phyloP scores from a whole-genome alignment of 306 rosid species.

The Cicer arietinum region DNA sequence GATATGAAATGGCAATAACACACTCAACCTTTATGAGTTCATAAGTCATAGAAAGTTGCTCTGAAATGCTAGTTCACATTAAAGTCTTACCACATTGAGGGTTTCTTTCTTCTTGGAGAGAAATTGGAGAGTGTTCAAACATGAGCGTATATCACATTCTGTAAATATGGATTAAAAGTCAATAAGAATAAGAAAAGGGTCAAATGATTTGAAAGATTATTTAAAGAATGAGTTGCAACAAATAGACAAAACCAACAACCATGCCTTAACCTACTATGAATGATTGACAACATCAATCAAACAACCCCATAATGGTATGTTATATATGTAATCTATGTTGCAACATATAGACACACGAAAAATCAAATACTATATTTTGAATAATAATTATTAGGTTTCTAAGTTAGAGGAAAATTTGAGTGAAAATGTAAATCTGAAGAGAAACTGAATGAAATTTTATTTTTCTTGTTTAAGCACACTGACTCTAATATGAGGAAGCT shows the following conservation, averaged over 20 bases:
- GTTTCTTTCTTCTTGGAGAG: conserved; percentile 83
- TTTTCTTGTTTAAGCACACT: background rate
- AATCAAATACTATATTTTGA: conserved; percentile 27
- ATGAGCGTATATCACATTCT: conserved; percentile 97
- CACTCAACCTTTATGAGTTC: conserved; percentile 32
- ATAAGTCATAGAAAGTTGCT: conserved; percentile 1
- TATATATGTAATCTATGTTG: background rate
- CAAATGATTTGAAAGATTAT: conserved; percentile 33
- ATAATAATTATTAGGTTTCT: background rate
- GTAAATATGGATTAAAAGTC: conserved; percentile 42
- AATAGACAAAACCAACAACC: background rate
- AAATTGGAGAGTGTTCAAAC: conserved; percentile 96
- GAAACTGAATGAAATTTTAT: background rate
- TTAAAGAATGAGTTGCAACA: conserved; percentile 15
- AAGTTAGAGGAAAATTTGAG: background rate
- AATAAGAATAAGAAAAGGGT: conserved; percentile 37
- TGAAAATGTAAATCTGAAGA: background rate
- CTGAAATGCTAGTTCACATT: conserved; percentile 11
- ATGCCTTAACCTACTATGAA: too few relatives aligned
- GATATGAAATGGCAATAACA: conserved; percentile 33
- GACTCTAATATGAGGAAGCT: background rate
- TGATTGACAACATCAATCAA: too few relatives aligned
- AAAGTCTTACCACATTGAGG: conserved; percentile 73
- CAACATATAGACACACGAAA: conserved; percentile 9
- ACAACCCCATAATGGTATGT: too few relatives aligned